These are phyloP conservation scores for Trichocladium uniseriatum DNA, from an alignment of 495 filamentous ascomycete species.

Conservation along the genomic window DNA sequence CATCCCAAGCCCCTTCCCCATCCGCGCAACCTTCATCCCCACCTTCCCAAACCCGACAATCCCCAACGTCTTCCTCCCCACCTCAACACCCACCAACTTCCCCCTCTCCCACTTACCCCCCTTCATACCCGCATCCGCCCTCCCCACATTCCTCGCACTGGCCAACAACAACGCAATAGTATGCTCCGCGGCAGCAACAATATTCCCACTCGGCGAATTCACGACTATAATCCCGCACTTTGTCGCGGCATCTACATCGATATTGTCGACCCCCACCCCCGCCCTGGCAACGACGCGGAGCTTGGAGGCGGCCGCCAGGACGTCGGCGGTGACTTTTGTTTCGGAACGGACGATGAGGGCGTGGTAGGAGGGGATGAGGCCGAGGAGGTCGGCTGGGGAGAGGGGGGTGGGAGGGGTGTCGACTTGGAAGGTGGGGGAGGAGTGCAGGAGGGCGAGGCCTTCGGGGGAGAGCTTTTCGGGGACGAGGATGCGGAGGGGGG, in stretches of 20 bases:
- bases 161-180: conserved; percentile 59
- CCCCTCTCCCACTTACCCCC: conserved; percentile 59
- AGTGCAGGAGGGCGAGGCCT: conserved; percentile 50
- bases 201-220: conserved; percentile 61
- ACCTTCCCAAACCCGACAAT: conserved; percentile 67
- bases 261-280: conserved; percentile 69
- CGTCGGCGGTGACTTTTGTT: conserved; percentile 54
- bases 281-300: conserved; percentile 65
- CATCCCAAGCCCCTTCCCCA: conserved; percentile 63
- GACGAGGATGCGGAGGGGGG: conserved; percentile 47
- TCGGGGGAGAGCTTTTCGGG: conserved; percentile 67
- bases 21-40: conserved; percentile 58
- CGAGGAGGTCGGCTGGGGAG: conserved; percentile 45
- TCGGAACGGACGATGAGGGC: conserved; percentile 64
- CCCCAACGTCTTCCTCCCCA: conserved; percentile 58
- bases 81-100: conserved; percentile 57
- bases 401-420: conserved; percentile 46
- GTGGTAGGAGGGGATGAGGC: conserved; percentile 53
- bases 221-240: conserved; percentile 59
- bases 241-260: conserved; percentile 58
- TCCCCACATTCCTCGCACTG: conserved; percentile 54
- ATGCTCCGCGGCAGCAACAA: conserved; percentile 61
- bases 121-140: conserved; percentile 49
- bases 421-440: conserved; percentile 43
- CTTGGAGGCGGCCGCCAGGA: conserved; percentile 49